phyloP scores from a whole-genome alignment of 1,139 yeast genomes.

The Saccharomycopsis hybrid region DNA sequence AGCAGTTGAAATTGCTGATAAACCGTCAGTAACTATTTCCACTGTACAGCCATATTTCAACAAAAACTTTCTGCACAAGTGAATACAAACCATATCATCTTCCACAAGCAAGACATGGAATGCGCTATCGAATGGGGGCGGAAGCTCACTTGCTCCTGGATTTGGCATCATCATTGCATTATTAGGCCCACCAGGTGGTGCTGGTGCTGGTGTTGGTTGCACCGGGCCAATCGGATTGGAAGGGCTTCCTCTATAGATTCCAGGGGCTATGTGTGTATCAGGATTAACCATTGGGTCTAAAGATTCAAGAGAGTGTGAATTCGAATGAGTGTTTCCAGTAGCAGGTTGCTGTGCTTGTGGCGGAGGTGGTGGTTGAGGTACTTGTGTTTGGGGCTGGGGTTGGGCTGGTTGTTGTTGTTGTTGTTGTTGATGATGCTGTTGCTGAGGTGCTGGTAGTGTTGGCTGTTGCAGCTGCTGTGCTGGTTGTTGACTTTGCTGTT shows the following conservation, averaged over 20 bases:
- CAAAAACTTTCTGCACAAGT: constrained; percentile 68
- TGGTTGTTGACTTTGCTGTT: constrained; percentile 18
- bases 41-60: constrained; percentile 88
- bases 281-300: neutral
- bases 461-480: constrained; percentile 9
- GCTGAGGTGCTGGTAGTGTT: no score
- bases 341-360: no score
- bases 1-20: constrained; percentile 77
- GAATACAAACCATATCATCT: constrained; percentile 81
- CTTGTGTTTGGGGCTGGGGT: neutral
- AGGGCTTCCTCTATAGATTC: constrained; percentile 2
- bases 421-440: no score
- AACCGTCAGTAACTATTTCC: constrained; percentile 87
- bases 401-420: neutral
- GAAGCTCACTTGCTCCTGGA: constrained; percentile 21
- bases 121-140: constrained; percentile 23
- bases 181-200: constrained; percentile 7
- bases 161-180: neutral
- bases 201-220: constrained; percentile 3
- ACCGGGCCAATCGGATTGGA: neutral
- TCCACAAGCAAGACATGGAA: constrained; percentile 78
- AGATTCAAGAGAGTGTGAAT: neutral
- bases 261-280: constrained; percentile 5
- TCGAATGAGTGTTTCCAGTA: neutral
- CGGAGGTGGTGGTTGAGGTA: no score